Base-by-base conservation (phyloP, 2,329 filamentous ascomycete species). In the Exophiala lecanii-corni region DNA sequence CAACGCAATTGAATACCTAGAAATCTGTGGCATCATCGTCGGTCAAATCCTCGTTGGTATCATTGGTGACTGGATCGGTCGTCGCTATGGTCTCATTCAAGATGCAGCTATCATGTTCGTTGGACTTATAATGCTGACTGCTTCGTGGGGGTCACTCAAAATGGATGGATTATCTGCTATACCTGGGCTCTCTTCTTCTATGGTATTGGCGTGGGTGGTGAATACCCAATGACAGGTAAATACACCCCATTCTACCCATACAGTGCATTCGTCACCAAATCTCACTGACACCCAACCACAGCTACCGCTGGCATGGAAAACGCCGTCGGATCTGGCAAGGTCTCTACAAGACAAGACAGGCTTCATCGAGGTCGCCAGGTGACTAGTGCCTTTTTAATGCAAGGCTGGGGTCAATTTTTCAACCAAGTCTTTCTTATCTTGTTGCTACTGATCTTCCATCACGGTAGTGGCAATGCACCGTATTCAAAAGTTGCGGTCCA, bases 151-250 rank as follows among this genome's bases (percentile, higher is more conserved):
- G 68, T 84, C 21, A 87, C 79, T 25, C 75, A 94, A 38, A 82
- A 97, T 60, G 89, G 89, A 57, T 97, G 91, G 91, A 86, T 97
- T 45, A 94, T 96, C 60, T 95, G 89, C 75, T 97, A 97, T 64
- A 86, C 84, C 49, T 94, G 86, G 85, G 87, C 87, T 28, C 77
- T 97, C 26, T 95, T 96, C 74, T 86, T 97, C 72, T 92, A 92
- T 66, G 81, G 83, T 59, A 75, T 82, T 37, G 74, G 74, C 58
- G 74, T 78, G 40, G 64, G 63, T 51, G 47, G 56, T 32, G 41
- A 55, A 69, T 97, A 97, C 62, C 91, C 91, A 50, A 96, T 96
- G 76, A 97, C 91, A 23, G 91, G 30, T 33, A 33, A 17, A 7
- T 12, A 7, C 23, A 6, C 23, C 23, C 12, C 23, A n/a, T n/a